Percentiles rank a stretch among this genome's conserved stretches.
These are phyloP conservation scores for Phoenix dactylifera DNA, from an alignment of 176 grass and related monocot species.

Conservation along the genomic window DNA sequence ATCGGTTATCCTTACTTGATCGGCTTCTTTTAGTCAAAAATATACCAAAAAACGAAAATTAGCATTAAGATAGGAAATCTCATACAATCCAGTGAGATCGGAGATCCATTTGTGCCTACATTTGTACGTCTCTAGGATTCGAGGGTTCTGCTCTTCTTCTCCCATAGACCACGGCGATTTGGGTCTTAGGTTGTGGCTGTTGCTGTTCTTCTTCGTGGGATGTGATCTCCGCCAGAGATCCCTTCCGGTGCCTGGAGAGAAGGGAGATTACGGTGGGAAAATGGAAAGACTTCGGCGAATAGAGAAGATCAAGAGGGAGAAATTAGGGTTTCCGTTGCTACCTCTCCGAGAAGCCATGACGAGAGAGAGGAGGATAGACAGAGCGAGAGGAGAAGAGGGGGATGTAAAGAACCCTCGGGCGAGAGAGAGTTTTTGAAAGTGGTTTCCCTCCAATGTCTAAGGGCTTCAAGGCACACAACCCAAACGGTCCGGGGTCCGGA, in stretches of 20 bases:
- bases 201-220: constrained; percentile 22
- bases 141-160: constrained; percentile 32
- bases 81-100: neutral
- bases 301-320: neutral
- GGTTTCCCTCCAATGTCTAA: too few species aligned
- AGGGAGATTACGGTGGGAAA: neutral
- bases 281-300: neutral
- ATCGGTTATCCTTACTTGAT: constrained; percentile 28
- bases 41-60: neutral
- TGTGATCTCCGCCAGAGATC: constrained; percentile 58
- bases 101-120: constrained; percentile 19
- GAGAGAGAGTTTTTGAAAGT: too few species aligned
- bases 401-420: neutral
- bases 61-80: too few species aligned
- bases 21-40: constrained; percentile 23
- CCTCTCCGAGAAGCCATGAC: constrained; percentile 40
- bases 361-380: neutral
- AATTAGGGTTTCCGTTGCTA: constrained; percentile 9
- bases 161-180: constrained; percentile 49
- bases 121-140: constrained; percentile 7
- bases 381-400: neutral
- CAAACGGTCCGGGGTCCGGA: too few species aligned
- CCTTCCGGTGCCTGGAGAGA: constrained; percentile 9
- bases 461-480: too few species aligned
- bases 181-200: neutral